phyloP scores from a whole-genome alignment of 306 rosid species.

The Cicer yamashitae region DNA sequence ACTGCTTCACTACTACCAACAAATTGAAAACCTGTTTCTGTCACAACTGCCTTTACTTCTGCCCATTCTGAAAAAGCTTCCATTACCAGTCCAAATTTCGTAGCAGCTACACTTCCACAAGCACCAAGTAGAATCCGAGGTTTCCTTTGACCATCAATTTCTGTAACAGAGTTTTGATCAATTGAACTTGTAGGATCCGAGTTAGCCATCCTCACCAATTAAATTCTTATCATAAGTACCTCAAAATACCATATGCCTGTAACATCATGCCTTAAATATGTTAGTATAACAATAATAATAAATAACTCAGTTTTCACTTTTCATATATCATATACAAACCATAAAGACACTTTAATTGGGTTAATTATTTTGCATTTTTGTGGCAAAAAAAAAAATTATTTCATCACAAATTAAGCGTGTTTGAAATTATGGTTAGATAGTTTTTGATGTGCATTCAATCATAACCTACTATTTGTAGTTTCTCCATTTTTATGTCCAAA shows the following conservation, averaged over 20 bases:
- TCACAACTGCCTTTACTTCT: slow-evolving; percentile 70
- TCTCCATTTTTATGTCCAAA: background rate
- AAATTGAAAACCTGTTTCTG: slow-evolving; percentile 65
- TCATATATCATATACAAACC: too few relatives aligned
- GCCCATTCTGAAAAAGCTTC: slow-evolving; percentile 75
- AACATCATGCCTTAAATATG: too few relatives aligned
- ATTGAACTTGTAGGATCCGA: slow-evolving; percentile 48
- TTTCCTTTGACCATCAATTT: slow-evolving; percentile 44
- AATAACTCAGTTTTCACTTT: too few relatives aligned
- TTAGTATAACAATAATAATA: too few relatives aligned
- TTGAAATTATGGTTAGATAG: background rate
- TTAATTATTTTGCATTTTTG: too few relatives aligned
- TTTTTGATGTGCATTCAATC: background rate
- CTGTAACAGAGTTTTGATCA: slow-evolving; percentile 41
- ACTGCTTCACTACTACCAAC: slow-evolving; percentile 43
- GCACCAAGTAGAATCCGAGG: slow-evolving; percentile 87
- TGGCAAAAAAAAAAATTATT: too few relatives aligned
- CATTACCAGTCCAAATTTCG: slow-evolving; percentile 66
- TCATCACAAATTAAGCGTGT: background rate
- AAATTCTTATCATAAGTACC: too few relatives aligned
- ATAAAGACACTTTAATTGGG: too few relatives aligned
- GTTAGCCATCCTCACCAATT: slow-evolving; percentile 53
- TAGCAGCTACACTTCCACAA: slow-evolving; percentile 78
- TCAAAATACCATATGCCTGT: too few relatives aligned
- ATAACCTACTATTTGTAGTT: background rate